These are phyloP conservation scores for Zygosaccharomyces pseudobailii DNA, from an alignment of 1,139 yeast genomes.

Conservation along the genomic window DNA sequence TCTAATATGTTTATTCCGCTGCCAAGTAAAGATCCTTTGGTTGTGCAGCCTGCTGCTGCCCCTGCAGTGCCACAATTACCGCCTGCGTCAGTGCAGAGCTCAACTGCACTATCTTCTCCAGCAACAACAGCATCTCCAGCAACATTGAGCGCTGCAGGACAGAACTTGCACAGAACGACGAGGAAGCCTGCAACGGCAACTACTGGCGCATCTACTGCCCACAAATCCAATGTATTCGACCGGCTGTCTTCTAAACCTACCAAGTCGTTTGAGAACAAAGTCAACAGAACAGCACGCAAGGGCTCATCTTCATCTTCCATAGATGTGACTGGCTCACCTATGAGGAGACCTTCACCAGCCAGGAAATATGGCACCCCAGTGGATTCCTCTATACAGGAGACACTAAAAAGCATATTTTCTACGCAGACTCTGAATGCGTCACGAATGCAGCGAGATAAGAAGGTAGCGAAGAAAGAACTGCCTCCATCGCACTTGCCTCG, in stretches of 20 bases:
- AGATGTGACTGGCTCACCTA: conserved; percentile 30
- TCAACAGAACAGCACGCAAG: conserved; percentile 13
- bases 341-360: conserved; percentile 11
- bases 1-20: conserved; percentile 34
- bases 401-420: conserved; percentile 29
- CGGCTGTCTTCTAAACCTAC: conserved; percentile 30
- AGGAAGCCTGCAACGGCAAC: not conserved
- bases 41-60: conserved; percentile 18
- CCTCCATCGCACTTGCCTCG: not conserved
- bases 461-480: not conserved
- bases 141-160: not conserved
- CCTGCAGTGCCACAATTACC: conserved; percentile 2
- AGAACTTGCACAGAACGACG: not conserved
- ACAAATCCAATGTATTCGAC: conserved; percentile 26
- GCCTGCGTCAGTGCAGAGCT: not conserved
- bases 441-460: not conserved
- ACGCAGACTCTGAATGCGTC: conserved; percentile 7
- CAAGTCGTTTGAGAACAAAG: conserved; percentile 32
- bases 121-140: not conserved
- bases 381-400: conserved; percentile 28
- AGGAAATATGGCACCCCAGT: conserved; percentile 6
- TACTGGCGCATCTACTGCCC: conserved; percentile 2
- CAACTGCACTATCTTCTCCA: not conserved
- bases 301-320: conserved; percentile 20
- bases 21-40: conserved; percentile 33